phyloP scores from a whole-genome alignment of 2,329 filamentous ascomycete genomes.

The Macrophomina phaseolina region DNA sequence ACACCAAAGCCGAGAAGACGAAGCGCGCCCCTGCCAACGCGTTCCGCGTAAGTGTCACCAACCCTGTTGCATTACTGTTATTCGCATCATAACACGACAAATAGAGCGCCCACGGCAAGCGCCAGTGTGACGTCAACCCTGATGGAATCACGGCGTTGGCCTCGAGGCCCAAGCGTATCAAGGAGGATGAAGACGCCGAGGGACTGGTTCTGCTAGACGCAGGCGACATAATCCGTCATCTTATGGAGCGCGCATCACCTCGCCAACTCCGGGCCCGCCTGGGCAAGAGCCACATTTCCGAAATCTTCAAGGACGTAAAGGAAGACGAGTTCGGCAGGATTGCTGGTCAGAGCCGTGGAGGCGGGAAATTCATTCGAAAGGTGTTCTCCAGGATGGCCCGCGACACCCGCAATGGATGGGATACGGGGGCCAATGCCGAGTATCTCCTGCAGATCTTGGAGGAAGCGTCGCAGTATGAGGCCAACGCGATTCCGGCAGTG shows the following conservation, averaged over 20 bases:
- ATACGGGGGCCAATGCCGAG: not conserved
- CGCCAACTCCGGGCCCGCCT: not conserved
- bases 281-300: not conserved
- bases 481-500: not conserved
- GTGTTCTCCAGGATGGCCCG: not conserved
- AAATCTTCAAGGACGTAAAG: not conserved
- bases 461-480: not conserved
- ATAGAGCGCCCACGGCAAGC: not conserved
- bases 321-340: not conserved
- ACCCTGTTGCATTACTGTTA: not conserved
- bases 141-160: not conserved
- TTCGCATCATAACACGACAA: not conserved
- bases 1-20: not conserved
- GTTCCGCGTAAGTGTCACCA: not conserved
- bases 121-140: not conserved
- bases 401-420: not conserved
- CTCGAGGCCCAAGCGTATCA: not conserved
- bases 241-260: not conserved
- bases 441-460: constrained; percentile 9
- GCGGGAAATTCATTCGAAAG: not conserved
- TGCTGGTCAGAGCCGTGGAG: not conserved
- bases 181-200: not conserved
- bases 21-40: not conserved
- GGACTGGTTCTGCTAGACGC: not conserved
- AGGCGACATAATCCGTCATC: not conserved